Evolutionary conservation across 164 flowering plant genomes (phyloP).

Genomic region (Macadamia integrifolia): DNA sequence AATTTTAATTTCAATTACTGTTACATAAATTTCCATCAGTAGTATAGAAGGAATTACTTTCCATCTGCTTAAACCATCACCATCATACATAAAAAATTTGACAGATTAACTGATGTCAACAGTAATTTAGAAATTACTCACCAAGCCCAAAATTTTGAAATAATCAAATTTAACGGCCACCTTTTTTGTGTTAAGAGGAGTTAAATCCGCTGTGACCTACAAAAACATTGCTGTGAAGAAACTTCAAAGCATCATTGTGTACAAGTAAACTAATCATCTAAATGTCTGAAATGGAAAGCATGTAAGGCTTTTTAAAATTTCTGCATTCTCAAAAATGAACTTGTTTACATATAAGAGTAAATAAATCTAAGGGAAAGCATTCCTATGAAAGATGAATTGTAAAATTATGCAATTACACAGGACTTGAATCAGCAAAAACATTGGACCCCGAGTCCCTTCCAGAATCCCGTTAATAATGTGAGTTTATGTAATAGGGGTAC

Average conservation of each 20-base stretch:
- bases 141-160: slow-evolving; percentile 80
- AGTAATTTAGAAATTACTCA: slow-evolving; percentile 23
- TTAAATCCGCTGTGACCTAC: slow-evolving; percentile 89
- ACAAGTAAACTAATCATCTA: neutral
- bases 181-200: slow-evolving; percentile 67
- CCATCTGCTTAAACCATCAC: neutral
- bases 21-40: too few relatives aligned
- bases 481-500: too few relatives aligned
- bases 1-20: too few relatives aligned
- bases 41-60: too few relatives aligned
- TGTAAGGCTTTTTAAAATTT: neutral
- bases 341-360: too few relatives aligned
- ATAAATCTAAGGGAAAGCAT: too few relatives aligned
- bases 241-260: neutral
- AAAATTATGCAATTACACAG: too few relatives aligned
- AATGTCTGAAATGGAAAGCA: neutral
- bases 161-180: slow-evolving; percentile 87
- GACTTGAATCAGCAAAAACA: too few relatives aligned
- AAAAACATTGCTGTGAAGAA: slow-evolving; percentile 9
- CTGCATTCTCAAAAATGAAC: too few relatives aligned
- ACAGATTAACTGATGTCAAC: neutral
- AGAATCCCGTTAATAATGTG: too few relatives aligned
- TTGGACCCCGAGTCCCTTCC: too few relatives aligned
- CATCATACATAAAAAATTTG: neutral
- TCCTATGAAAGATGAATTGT: too few relatives aligned